A percentile compares a stretch with the other conserved stretches of the same genome.
These are phyloP conservation scores for Boletus speciosus DNA, from an alignment of 768 basidiomycete genomes.

Conservation along the genomic window DNA sequence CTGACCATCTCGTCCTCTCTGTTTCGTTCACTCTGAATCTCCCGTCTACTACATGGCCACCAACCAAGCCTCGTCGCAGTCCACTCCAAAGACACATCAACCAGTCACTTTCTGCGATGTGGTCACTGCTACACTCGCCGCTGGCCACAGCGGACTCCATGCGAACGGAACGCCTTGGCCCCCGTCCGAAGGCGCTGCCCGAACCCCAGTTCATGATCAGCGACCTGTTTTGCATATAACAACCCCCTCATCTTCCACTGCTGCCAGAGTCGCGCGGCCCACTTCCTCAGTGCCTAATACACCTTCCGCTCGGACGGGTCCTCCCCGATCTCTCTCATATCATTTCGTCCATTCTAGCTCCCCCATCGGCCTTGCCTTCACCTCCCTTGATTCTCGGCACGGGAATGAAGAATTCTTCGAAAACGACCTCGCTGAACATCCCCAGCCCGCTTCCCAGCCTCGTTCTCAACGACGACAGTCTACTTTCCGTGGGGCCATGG, in stretches of 20 bases:
- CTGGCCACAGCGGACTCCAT: not conserved
- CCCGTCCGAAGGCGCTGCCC: not conserved
- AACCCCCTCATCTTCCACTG: conserved; percentile 6
- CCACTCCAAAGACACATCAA: not conserved
- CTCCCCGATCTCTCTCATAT: conserved; percentile 70
- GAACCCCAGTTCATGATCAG: conserved; percentile 1
- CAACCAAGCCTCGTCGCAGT: not conserved
- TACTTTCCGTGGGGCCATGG: conserved; percentile 63
- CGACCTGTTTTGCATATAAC: conserved; percentile 15
- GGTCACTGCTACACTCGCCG: conserved; percentile 3
- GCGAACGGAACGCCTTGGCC: not conserved
- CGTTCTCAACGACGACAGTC: conserved; percentile 29
- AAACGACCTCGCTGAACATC: conserved; percentile 34
- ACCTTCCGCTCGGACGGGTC: conserved; percentile 66
- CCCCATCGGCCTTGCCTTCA: conserved; percentile 26
- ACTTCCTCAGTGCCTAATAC: conserved; percentile 31
- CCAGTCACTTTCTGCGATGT: conserved; percentile 8
- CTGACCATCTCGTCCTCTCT: not conserved
- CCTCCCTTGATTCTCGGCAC: conserved; percentile 25
- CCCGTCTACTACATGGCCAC: conserved; percentile 9
- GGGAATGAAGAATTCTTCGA: conserved; percentile 27
- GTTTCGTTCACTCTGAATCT: not conserved
- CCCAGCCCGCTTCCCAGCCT: conserved; percentile 29
- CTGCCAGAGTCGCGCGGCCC: conserved; percentile 6
- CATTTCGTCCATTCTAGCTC: conserved; percentile 53